Conservation (phyloP, 2,329 filamentous ascomycete species). For the Trichoderma brevicompactum region DNA sequence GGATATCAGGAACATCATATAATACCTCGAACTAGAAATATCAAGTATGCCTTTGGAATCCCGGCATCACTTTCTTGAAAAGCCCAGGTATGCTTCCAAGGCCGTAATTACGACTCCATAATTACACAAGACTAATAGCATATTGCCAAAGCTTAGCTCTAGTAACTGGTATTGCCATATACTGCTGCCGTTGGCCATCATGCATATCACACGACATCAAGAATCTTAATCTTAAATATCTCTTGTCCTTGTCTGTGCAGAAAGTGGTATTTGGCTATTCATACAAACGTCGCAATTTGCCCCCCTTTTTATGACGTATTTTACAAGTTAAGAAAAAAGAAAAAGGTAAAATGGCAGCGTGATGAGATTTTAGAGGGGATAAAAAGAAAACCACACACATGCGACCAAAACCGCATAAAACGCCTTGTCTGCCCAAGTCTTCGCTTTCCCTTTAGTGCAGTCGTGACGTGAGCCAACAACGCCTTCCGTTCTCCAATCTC, state of each 20-base stretch:
- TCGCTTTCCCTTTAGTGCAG: slow-evolving; percentile 8
- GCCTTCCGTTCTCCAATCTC: background rate
- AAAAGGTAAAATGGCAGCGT: background rate
- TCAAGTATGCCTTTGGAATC: no score
- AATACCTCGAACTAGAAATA: no score
- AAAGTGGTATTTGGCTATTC: slow-evolving; percentile 24
- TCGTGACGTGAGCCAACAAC: slow-evolving; percentile 24
- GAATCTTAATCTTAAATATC: background rate
- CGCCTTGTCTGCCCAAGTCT: slow-evolving; percentile 21
- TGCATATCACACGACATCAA: no score
- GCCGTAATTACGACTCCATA: no score
- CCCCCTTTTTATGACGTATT: background rate
- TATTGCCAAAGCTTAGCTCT: no score
- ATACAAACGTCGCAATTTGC: slow-evolving; percentile 12
- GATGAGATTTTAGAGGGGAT: slow-evolving; percentile 1
- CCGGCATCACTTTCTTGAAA: no score
- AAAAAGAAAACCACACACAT: slow-evolving; percentile 1
- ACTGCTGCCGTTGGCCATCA: no score
- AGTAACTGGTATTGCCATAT: no score
- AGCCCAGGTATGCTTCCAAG: no score
- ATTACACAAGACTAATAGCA: no score
- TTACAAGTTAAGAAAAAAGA: slow-evolving; percentile 5
- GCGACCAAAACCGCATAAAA: slow-evolving; percentile 8
- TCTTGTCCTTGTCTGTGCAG: background rate
- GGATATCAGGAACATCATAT: no score